Percentiles rank a stretch among this genome's conserved stretches.
Conservation (phyloP, 2,329 filamentous ascomycete species). For the Lasiodiplodia sp. region DNA sequence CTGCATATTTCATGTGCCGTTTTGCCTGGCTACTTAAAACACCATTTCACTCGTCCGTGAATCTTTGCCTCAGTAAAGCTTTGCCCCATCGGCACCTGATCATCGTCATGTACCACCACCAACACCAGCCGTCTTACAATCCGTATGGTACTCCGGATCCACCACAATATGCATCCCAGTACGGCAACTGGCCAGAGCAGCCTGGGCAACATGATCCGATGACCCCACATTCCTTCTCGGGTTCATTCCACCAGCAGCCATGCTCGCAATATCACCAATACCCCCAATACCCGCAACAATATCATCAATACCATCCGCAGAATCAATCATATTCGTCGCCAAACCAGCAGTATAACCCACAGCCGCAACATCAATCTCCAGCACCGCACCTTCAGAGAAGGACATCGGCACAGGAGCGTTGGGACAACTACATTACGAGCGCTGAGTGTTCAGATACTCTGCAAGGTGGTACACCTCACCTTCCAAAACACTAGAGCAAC, state of each 20-base stretch:
- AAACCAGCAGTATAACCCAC: constrained; percentile 3
- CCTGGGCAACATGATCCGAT: background rate
- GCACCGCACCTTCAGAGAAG: background rate
- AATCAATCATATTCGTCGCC: background rate
- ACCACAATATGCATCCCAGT: constrained; percentile 26
- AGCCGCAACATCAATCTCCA: background rate
- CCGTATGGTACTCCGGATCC: constrained; percentile 7
- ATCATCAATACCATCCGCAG: constrained; percentile 11
- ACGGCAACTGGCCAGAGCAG: constrained; percentile 17
- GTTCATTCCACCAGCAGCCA: constrained; percentile 14
- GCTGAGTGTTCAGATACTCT: constrained; percentile 22
- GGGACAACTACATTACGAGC: constrained; percentile 29
- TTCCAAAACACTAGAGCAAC: background rate
- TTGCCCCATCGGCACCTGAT: background rate
- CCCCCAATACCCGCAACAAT: constrained; percentile 10
- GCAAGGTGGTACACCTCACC: constrained; percentile 24
- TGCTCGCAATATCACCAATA: constrained; percentile 3
- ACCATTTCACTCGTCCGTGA: background rate
- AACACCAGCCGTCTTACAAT: constrained; percentile 26
- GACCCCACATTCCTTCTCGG: constrained; percentile 4
- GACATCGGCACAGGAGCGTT: constrained; percentile 26
- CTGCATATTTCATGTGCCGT: background rate
- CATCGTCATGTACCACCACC: constrained; percentile 24
- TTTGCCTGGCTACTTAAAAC: background rate
- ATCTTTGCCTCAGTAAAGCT: background rate